Percentiles rank a stretch among this genome's conserved stretches.
phyloP scores from a whole-genome alignment of 2,329 filamentous ascomycete species.

The Talaromyces sp. region DNA sequence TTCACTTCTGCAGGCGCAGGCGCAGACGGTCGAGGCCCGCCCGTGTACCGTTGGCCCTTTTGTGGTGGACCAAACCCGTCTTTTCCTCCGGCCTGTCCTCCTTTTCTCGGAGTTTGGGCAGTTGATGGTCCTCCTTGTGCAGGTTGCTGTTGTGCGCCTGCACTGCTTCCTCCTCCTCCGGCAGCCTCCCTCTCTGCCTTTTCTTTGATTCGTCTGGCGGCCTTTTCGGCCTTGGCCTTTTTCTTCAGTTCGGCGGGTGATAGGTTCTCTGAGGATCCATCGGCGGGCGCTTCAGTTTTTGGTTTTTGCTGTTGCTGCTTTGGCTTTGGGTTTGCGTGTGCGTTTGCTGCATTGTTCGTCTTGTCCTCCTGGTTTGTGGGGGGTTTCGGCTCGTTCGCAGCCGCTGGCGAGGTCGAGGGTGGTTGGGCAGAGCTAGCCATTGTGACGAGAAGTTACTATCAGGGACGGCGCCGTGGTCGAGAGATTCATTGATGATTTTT shows the following conservation, averaged over 20 bases:
- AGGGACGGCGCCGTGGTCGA: neutral
- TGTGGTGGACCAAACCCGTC: slow-evolving; percentile 22
- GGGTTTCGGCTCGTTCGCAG: slow-evolving; percentile 3
- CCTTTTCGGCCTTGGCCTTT: slow-evolving; percentile 85
- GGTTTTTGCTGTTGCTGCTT: slow-evolving; percentile 14
- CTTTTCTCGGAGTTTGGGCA: slow-evolving; percentile 32
- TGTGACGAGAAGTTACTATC: neutral
- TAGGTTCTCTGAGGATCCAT: slow-evolving; percentile 29
- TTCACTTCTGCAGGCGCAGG: slow-evolving; percentile 44
- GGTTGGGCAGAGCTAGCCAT: slow-evolving; percentile 7
- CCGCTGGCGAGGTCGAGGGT: neutral
- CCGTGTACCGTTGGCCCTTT: slow-evolving; percentile 25
- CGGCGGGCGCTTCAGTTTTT: slow-evolving; percentile 15
- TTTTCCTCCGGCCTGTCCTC: slow-evolving; percentile 19
- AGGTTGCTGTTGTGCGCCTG: slow-evolving; percentile 16
- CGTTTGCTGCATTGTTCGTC: neutral
- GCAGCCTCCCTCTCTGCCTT: slow-evolving; percentile 52
- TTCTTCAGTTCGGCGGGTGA: slow-evolving; percentile 74
- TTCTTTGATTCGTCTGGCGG: slow-evolving; percentile 71
- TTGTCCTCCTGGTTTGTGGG: slow-evolving; percentile 1
- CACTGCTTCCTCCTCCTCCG: slow-evolving; percentile 20
- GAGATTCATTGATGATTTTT: neutral
- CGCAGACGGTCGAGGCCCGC: slow-evolving; percentile 27
- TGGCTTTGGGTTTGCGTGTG: neutral
- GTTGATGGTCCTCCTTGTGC: slow-evolving; percentile 12